Evolutionary conservation across 192 early-diverging fungal genomes (phyloP), one percentile per base, ranked within the genome.

Genomic region (Glomus cerebriforme): DNA sequence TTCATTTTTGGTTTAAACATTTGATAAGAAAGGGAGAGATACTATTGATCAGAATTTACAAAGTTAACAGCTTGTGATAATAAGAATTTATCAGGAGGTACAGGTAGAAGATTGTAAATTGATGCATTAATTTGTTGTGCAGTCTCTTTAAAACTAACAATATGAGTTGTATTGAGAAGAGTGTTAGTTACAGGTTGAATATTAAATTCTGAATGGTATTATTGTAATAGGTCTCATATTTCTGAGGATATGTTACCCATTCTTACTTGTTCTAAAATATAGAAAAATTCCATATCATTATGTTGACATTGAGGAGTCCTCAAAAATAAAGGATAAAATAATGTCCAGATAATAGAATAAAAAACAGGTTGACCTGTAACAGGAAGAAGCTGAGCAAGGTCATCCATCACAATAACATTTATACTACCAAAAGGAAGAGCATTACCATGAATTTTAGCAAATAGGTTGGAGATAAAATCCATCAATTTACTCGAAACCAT

Each of bases 1-100:
- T n/a, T n/a, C n/a, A n/a, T n/a, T n/a, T n/a, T n/a, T n/a, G n/a
- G 26, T 63, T 63, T 63, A 29, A 63, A 63, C 6, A 63, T 63
- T 5, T 63, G 4, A 27, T 63, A 1, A 29, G 24, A 63, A 63
- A 27, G 6, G 6, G 62, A 63, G 7, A 12, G 0, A 8, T 63
- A 4, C 62, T 24, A 63, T 29, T 0, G 2, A 27, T 9, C 2
- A 27, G 62, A 63, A 63, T 63, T 29, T 63, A 63, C n/a, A n/a
- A n/a, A n/a, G n/a, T n/a, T n/a, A n/a, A n/a, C n/a, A n/a, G n/a
- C n/a, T n/a, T n/a, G n/a, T 29, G 9, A 63, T 29, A 63, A 27
- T 24, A 29, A 29, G 62, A 63, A 63, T 63, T 29, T 26, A 29
- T 29, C 27, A 63, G n/a, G 7, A 9, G 27, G 9, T 27, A 29